Evolutionary conservation across 2,329 filamentous ascomycete species (phyloP).

Genomic region (Alternaria rosae): DNA sequence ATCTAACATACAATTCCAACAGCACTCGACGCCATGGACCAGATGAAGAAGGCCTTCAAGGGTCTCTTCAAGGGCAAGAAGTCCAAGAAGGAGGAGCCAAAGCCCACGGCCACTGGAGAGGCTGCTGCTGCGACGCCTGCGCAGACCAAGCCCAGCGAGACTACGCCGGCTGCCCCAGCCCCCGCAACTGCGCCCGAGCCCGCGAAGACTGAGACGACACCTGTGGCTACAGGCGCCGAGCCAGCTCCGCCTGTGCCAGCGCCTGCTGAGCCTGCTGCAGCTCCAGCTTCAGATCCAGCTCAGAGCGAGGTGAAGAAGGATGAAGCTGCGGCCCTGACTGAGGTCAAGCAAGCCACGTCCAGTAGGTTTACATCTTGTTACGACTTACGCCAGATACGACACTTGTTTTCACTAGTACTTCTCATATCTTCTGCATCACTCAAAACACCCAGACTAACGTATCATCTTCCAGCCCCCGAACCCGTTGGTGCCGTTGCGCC

Average conservation of each 20-base stretch:
- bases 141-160: slow-evolving; percentile 44
- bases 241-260: slow-evolving; percentile 20
- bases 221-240: slow-evolving; percentile 14
- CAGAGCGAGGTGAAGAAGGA: slow-evolving; percentile 34
- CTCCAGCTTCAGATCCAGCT: slow-evolving; percentile 26
- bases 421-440: slow-evolving; percentile 10
- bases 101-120: slow-evolving; percentile 35
- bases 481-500: slow-evolving; percentile 42
- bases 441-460: slow-evolving; percentile 33
- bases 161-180: slow-evolving; percentile 42
- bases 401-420: not conserved
- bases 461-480: slow-evolving; percentile 38
- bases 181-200: slow-evolving; percentile 33
- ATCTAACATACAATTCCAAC: slow-evolving; percentile 18
- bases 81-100: slow-evolving; percentile 39
- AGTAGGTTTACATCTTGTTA: slow-evolving; percentile 39
- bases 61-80: slow-evolving; percentile 46
- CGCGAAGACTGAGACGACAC: slow-evolving; percentile 17
- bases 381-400: slow-evolving; percentile 6
- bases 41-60: slow-evolving; percentile 50
- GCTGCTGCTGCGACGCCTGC: slow-evolving; percentile 29
- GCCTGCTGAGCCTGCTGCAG: slow-evolving; percentile 23
- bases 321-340: slow-evolving; percentile 38
- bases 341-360: slow-evolving; percentile 45
- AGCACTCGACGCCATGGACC: slow-evolving; percentile 48